These are phyloP conservation scores for Afroboletus lepidellus DNA, from an alignment of 1,284 basidiomycete genomes.

Conservation along the genomic window DNA sequence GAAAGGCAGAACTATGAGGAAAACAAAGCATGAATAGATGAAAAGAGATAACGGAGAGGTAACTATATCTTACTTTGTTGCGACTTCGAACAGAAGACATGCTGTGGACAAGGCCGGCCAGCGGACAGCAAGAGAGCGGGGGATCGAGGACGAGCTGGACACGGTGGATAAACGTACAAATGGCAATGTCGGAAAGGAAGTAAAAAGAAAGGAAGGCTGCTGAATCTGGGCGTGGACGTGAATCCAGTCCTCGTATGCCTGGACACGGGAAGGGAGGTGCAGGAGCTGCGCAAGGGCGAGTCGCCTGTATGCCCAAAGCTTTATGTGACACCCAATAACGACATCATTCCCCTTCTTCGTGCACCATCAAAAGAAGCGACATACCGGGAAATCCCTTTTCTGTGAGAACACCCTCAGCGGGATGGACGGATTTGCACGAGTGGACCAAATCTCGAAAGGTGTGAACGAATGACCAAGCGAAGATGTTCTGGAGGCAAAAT, in stretches of 20 bases:
- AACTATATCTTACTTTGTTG: constrained; percentile 19
- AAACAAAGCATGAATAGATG: background rate
- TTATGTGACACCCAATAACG: constrained; percentile 25
- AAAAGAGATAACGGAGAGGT: background rate
- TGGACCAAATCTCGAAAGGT: background rate
- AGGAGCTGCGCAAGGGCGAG: constrained; percentile 8
- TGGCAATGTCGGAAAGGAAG: background rate
- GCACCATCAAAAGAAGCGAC: constrained; percentile 31
- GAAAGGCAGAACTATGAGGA: constrained; percentile 24
- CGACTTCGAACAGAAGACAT: constrained; percentile 23
- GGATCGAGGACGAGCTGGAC: background rate
- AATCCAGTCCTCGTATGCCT: constrained; percentile 24
- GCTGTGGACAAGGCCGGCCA: background rate
- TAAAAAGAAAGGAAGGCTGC: background rate
- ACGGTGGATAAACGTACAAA: background rate
- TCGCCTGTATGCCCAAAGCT: constrained; percentile 9
- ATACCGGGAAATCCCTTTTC: constrained; percentile 22
- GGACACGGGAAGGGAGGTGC: constrained; percentile 17
- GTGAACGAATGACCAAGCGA: too few species aligned
- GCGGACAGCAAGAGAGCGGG: background rate
- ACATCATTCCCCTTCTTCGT: constrained; percentile 20
- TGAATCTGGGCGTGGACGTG: constrained; percentile 11
- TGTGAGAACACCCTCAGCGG: constrained; percentile 16
- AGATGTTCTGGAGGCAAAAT: background rate
- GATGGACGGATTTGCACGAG: constrained; percentile 3